Evolutionary conservation across 1,284 basidiomycete species (phyloP), one percentile per base, ranked within the genome.

Genomic region (Mycena sp.): DNA sequence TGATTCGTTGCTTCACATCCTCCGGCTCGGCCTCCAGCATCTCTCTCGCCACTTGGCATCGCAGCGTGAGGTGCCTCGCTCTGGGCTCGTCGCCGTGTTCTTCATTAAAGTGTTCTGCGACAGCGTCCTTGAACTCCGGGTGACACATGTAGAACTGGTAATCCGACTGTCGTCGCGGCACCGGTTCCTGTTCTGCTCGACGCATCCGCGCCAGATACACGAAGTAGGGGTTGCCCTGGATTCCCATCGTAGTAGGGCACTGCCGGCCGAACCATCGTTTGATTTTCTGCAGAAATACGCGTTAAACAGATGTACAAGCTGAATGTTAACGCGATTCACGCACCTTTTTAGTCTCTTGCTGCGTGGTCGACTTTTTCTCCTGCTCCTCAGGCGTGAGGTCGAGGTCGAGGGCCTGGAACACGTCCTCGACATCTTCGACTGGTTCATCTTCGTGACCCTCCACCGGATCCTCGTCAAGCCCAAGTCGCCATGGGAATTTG

Each of bases 111-210:
- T 23, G 28, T 6, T 7, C n/a, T 6, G 12, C 10, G 3, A 58
- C 38, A 1, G 14, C 29, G 10, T 19, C 28, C 29, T 58, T 56
- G 43, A 40, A 35, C 5, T 56, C 54, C 1, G 23, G 44, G n/a
- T 56, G 44, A 4, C 40, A 45, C 54, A 56, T 56, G 10, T 56
- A 56, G 5, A 38, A 46, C 14, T 56, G 54, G n/a, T 19, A 28
- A 6, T 56, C 54, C 1, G 54, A n/a, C n/a, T n/a, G n/a, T n/a
- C 28, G 17, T 29, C 35, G 25, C 10, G 50, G 50, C 23, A 38
- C 12, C 3, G 37, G 14, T 4, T 26, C 21, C 12, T 25, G 4
- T 1, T 35, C 26, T 21, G 23, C 6, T 2, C 12, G 9, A 7
- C 48, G 32, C 48, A 50, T 50, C 4, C 3, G 2, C 19, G 4